phyloP scores from a whole-genome alignment of 768 basidiomycete genomes.

The Kwoniella mangroviensis region DNA sequence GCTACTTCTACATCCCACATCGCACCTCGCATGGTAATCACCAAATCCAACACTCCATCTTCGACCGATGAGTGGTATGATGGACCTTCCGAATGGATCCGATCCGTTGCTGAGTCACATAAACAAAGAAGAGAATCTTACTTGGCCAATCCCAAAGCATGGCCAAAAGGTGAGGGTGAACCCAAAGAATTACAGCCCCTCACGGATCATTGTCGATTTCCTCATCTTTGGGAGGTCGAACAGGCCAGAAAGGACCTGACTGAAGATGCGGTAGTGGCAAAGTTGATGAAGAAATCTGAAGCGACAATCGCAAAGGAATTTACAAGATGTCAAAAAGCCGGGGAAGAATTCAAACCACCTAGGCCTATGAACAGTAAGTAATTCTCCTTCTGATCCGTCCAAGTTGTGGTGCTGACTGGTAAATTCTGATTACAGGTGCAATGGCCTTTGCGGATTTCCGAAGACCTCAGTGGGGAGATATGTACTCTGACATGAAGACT shows the following conservation, averaged over 20 bases:
- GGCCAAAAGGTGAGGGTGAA: slow-evolving; percentile 20
- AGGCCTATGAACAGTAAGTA: slow-evolving; percentile 23
- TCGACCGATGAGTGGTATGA: slow-evolving; percentile 19
- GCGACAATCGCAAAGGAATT: slow-evolving; percentile 9
- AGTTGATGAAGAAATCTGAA: slow-evolving; percentile 22
- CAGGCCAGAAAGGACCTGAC: slow-evolving; percentile 12
- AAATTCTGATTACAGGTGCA: not conserved
- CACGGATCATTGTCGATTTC: slow-evolving; percentile 16
- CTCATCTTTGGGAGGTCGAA: slow-evolving; percentile 21
- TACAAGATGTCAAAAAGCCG: slow-evolving; percentile 14
- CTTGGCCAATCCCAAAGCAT: slow-evolving; percentile 16
- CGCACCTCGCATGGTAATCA: not conserved
- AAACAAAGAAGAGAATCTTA: slow-evolving; percentile 6
- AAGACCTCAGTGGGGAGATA: slow-evolving; percentile 24
- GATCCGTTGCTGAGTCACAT: slow-evolving; percentile 16
- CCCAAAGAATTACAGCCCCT: slow-evolving; percentile 13
- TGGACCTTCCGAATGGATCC: slow-evolving; percentile 18
- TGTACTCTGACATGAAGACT: slow-evolving; percentile 17
- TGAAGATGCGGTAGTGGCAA: slow-evolving; percentile 8
- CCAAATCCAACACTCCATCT: not conserved
- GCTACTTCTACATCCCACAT: not conserved
- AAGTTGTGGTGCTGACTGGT: not conserved
- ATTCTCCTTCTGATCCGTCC: not conserved
- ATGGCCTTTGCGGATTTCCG: slow-evolving; percentile 13
- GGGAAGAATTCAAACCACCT: slow-evolving; percentile 14